A percentile compares a stretch with the other conserved stretches of the same genome.
These are phyloP conservation scores for Moelleriella libera DNA, from an alignment of 2,329 filamentous ascomycete genomes.

Conservation along the genomic window DNA sequence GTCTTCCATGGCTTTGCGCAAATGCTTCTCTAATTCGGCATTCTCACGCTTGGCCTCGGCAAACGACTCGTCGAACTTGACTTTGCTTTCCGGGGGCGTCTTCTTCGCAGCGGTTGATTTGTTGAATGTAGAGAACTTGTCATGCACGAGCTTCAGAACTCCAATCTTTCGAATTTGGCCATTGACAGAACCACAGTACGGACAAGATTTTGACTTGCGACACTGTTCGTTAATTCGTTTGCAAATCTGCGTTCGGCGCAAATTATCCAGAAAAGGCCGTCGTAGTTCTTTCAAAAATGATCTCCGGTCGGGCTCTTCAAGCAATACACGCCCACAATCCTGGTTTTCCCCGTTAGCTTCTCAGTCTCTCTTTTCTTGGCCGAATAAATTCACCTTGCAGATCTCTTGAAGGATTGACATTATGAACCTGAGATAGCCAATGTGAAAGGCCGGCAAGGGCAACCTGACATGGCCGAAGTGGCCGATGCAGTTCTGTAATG, in stretches of 20 bases:
- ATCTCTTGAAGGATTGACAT: constrained; percentile 88
- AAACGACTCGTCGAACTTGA: constrained; percentile 77
- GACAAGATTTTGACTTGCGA: constrained; percentile 71
- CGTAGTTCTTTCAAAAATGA: constrained; percentile 68
- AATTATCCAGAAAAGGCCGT: constrained; percentile 70
- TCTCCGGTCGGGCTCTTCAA: constrained; percentile 68
- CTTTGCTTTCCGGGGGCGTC: constrained; percentile 65
- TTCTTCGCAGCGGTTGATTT: constrained; percentile 81
- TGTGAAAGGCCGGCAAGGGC: constrained; percentile 84
- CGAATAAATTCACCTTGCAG: constrained; percentile 49
- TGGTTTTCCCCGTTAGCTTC: neutral
- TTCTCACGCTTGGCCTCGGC: constrained; percentile 63
- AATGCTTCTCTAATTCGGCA: constrained; percentile 75
- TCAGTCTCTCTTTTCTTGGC: neutral
- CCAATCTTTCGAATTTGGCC: constrained; percentile 85
- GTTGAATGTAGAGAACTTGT: constrained; percentile 82
- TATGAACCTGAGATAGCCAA: constrained; percentile 89
- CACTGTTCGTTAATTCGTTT: constrained; percentile 86
- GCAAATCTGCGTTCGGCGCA: constrained; percentile 68
- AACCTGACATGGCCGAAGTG: constrained; percentile 92
- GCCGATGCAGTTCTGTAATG: constrained; percentile 74
- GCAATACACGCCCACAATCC: constrained; percentile 67
- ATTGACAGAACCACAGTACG: constrained; percentile 69
- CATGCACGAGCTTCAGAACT: constrained; percentile 86
- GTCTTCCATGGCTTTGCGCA: constrained; percentile 88